These are phyloP conservation scores for Bruguiera sexangula DNA, from an alignment of 345 rosid genomes.

Conservation along the genomic window DNA sequence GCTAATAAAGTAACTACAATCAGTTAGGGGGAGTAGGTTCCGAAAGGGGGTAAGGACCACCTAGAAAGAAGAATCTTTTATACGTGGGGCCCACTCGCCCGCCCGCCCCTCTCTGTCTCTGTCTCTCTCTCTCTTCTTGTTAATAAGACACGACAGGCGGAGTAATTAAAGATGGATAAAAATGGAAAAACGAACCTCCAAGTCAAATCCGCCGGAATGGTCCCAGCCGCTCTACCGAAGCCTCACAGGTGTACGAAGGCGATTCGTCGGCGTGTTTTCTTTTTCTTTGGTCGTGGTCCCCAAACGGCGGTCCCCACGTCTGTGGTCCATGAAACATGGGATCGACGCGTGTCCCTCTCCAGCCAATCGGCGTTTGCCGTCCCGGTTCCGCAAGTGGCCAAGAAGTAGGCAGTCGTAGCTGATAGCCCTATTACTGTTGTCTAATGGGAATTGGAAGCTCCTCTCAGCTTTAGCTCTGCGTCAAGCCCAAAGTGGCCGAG, in stretches of 20 bases:
- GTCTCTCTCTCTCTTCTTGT: too few relatives aligned
- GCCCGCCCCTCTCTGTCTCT: too few relatives aligned
- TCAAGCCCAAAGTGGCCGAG: not conserved
- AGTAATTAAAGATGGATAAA: not conserved
- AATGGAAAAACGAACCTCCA: not conserved
- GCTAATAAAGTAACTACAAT: too few relatives aligned
- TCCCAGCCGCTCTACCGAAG: not conserved
- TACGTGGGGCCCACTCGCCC: too few relatives aligned
- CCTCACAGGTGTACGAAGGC: not conserved
- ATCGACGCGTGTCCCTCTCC: conserved; percentile 3
- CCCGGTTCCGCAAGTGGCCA: conserved; percentile 13
- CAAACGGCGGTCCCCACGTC: not conserved
- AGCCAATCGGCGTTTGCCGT: conserved; percentile 5
- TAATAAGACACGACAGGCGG: not conserved
- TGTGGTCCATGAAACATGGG: conserved; percentile 26
- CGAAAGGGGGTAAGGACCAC: too few relatives aligned
- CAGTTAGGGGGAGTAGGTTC: too few relatives aligned
- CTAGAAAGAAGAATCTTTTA: too few relatives aligned
- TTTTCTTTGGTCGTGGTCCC: not conserved
- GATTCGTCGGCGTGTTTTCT: not conserved
- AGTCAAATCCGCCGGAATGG: conserved; percentile 9
- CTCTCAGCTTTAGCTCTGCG: not conserved
- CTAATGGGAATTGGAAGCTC: not conserved
- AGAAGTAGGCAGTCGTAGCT: not conserved
- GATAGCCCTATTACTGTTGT: not conserved